Evolutionary conservation across 305 asterid species (phyloP).

Genomic region (Solanum hybrid): DNA sequence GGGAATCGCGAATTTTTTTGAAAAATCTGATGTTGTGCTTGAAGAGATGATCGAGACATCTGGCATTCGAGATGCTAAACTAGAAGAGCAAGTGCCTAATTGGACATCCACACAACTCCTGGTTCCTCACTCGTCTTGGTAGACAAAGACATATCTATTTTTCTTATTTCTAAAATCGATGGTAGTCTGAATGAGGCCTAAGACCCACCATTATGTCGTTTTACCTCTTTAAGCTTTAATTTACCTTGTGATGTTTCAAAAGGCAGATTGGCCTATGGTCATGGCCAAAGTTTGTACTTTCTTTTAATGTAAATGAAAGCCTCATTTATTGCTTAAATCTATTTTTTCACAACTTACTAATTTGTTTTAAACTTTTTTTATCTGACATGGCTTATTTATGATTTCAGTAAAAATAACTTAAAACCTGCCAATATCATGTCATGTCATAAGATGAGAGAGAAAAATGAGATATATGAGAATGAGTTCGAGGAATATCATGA

Average conservation of each 20-base stretch:
- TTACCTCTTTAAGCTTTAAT: not conserved
- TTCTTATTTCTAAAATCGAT: not conserved
- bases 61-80: not conserved
- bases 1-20: not conserved
- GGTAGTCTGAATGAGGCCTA: not conserved
- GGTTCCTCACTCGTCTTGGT: not conserved
- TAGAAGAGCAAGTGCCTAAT: not conserved
- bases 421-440: not conserved
- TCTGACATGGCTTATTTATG: not conserved
- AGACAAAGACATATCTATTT: not conserved
- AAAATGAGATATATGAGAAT: not conserved
- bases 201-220: not conserved
- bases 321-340: no score
- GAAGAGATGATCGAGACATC: not conserved
- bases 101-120: not conserved
- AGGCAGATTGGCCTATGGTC: not conserved
- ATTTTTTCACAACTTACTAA: not conserved
- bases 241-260: not conserved
- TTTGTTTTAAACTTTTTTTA: no score
- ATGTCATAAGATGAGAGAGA: no score
- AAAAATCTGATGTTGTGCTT: no score
- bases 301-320: not conserved
- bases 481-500: not conserved
- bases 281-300: not conserved
- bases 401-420: no score